phyloP scores from a whole-genome alignment of 2,329 filamentous ascomycete species.

The Beauveria rudraprayagi region DNA sequence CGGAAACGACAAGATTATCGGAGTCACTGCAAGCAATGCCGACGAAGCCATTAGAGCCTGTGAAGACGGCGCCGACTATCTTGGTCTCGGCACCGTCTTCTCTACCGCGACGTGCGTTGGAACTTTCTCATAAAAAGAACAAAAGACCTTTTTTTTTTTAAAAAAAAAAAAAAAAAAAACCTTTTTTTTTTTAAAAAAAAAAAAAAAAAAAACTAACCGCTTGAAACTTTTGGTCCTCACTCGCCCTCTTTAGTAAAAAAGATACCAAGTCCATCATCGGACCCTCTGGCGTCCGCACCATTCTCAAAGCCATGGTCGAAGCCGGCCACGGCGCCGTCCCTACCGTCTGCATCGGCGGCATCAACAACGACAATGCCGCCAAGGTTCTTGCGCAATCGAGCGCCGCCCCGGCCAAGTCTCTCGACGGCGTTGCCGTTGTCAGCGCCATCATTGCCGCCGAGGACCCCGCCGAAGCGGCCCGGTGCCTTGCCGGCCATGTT shows the following conservation, averaged over 20 bases:
- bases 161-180: too few species aligned
- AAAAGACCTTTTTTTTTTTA: too few species aligned
- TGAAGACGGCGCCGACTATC: constrained; percentile 72
- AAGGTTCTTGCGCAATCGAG: constrained; percentile 64
- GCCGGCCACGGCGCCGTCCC: constrained; percentile 38
- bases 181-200: too few species aligned
- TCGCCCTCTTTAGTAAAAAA: constrained; percentile 48
- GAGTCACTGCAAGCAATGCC: constrained; percentile 71
- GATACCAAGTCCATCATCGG: constrained; percentile 66
- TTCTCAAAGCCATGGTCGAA: constrained; percentile 47
- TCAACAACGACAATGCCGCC: constrained; percentile 69
- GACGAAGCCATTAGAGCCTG: constrained; percentile 68
- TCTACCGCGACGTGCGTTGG: constrained; percentile 64
- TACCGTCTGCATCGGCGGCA: constrained; percentile 81
- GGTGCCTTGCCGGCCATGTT: constrained; percentile 39
- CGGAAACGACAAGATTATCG: constrained; percentile 72
- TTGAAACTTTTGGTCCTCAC: too few species aligned
- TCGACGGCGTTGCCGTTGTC: constrained; percentile 82
- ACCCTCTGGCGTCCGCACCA: constrained; percentile 44
- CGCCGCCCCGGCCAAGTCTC: constrained; percentile 40
- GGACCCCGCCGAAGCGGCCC: constrained; percentile 57
- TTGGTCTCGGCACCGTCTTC: constrained; percentile 86
- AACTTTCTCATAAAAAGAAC: neutral
- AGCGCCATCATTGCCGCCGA: constrained; percentile 74
- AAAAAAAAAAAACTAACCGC: too few species aligned